Evolutionary conservation across 176 grass and related monocot genomes (phyloP), one percentile per base, ranked within the genome.

Genomic region (Olyra latifolia): DNA sequence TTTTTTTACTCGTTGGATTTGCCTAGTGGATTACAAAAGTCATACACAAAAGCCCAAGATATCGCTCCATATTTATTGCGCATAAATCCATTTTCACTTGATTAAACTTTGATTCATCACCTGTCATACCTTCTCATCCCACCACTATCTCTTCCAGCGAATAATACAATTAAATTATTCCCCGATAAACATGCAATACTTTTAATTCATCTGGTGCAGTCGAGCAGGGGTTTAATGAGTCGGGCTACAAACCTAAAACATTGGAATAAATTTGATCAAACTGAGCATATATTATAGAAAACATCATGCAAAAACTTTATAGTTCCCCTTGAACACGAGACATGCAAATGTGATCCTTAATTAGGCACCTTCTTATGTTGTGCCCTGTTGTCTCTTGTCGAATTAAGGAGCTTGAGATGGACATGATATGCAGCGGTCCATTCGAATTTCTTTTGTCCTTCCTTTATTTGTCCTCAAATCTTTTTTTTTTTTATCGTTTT

Each of bases 181-280:
- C 23, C 48, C 50, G 66, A 78, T 43, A 83, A 40, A 59, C 42
- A 74, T 22, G 74, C 11, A 72, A 59, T 40, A 29, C 38, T 88
- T 78, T 73, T 64, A 58, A 65, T 78, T 49, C 59, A 29, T 71
- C 47, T 47, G 53, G n/a, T 88, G n/a, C n/a, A n/a, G n/a, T n/a
- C n/a, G n/a, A n/a, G 66, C n/a, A 40, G 23, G 25, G n/a, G 29
- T 71, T 61, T 6, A 35, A 57, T 57, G 43, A 76, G 52, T 20
- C 57, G 41, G 20, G 27, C 15, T 67, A 39, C 41, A 75, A 75
- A 49, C 70, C 70, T 60, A 50, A 48, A 66, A 14, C 61, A 9
- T n/a, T 14, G 42, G 60, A 81, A 60, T 61, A 81, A 14, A 42
- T 69, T 23, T 16, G 41, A 40, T 81, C 52, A 42, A 50, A 48